Evolutionary conservation across 331 rosid genomes (phyloP).

Genomic region (Malus hybrid): DNA sequence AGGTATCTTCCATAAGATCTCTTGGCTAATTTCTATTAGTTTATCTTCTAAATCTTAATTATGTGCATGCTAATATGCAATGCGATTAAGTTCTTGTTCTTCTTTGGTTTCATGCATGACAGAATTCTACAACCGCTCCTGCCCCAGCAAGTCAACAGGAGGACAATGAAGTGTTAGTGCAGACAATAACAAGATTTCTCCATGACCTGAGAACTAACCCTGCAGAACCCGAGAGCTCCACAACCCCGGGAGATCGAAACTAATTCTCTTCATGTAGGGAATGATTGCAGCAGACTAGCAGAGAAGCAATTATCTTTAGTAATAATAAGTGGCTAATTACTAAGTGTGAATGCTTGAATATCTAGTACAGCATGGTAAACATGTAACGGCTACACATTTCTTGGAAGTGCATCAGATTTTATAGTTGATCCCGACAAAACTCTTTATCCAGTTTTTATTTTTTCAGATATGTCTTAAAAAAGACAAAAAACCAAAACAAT

Average conservation of each 20-base stretch:
- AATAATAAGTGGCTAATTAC: background rate
- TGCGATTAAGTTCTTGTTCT: background rate
- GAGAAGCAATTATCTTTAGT: background rate
- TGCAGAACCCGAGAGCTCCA: background rate
- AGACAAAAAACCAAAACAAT: background rate
- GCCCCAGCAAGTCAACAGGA: background rate
- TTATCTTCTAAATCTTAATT: background rate
- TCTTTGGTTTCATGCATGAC: background rate
- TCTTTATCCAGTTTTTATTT: no score
- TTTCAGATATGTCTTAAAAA: no score
- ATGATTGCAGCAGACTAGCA: background rate
- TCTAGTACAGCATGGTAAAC: background rate
- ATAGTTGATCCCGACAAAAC: background rate
- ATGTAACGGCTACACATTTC: background rate
- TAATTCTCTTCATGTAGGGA: background rate
- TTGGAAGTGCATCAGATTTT: background rate
- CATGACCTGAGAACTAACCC: constrained; percentile 23
- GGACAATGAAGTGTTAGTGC: constrained; percentile 22
- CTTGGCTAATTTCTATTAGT: background rate
- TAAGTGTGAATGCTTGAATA: background rate
- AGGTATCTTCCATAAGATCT: constrained; percentile 2
- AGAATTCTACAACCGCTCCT: constrained; percentile 6
- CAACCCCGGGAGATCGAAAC: background rate
- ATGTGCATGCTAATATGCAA: background rate
- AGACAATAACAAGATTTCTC: constrained; percentile 35